A percentile compares a stretch with the other conserved stretches of the same genome.
Conservation (phyloP, 2,329 filamentous ascomycete species). For the Onygena corvina region DNA sequence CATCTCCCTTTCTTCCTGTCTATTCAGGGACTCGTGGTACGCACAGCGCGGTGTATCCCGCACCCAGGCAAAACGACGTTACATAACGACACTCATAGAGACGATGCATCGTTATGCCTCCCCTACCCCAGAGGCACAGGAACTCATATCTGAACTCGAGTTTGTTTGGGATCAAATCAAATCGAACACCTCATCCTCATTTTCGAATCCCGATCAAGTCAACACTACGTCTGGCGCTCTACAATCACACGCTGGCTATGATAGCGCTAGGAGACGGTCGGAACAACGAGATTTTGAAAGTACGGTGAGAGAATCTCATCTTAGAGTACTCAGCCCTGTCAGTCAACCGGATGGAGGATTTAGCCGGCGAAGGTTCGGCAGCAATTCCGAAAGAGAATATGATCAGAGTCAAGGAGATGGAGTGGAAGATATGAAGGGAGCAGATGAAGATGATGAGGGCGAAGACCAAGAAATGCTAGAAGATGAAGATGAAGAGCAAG, state of each 20-base stretch:
- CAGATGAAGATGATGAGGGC: conserved; percentile 27
- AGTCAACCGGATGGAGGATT: conserved; percentile 63
- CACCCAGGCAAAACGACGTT: conserved; percentile 86
- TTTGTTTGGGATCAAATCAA: conserved; percentile 99
- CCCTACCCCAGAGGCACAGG: conserved; percentile 64
- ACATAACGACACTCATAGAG: conserved; percentile 86
- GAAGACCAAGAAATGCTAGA: conserved; percentile 25
- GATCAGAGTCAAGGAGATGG: conserved; percentile 37
- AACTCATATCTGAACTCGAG: conserved; percentile 87
- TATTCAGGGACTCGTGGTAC: conserved; percentile 73
- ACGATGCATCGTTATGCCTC: conserved; percentile 95
- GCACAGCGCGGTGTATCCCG: conserved; percentile 68
- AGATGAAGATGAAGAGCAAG: conserved; percentile 25
- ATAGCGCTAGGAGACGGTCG: conserved; percentile 28
- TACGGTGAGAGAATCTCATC: conserved; percentile 41
- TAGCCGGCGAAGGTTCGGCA: conserved; percentile 19
- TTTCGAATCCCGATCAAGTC: conserved; percentile 28
- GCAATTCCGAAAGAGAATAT: conserved; percentile 34
- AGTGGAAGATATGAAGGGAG: conserved; percentile 41
- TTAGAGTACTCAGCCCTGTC: conserved; percentile 71
- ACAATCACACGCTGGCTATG: conserved; percentile 27
- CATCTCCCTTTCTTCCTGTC: background rate
- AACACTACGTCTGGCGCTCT: conserved; percentile 20
- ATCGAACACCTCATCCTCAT: conserved; percentile 59
- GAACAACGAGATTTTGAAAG: conserved; percentile 23